Conservation (phyloP, 2,329 filamentous ascomycete species). For the Basipetospora chlamydospora region DNA sequence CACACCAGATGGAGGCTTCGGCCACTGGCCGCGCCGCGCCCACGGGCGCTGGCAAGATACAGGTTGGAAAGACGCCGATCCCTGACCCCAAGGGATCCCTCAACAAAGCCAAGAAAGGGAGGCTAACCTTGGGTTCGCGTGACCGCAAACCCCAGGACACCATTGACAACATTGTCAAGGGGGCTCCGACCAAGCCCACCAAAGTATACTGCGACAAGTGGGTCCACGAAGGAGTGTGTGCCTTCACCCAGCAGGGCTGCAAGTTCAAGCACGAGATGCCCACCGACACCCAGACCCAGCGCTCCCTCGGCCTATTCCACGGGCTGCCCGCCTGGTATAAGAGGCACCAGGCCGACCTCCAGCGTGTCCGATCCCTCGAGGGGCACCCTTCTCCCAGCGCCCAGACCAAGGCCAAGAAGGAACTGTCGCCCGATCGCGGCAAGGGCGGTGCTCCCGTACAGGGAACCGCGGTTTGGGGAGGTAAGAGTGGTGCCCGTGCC, state of each 20-base stretch:
- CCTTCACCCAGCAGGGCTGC: slow-evolving; percentile 75
- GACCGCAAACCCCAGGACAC: slow-evolving; percentile 18
- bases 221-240: slow-evolving; percentile 74
- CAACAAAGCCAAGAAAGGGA: too few species aligned
- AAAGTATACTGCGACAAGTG: slow-evolving; percentile 84
- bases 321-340: slow-evolving; percentile 48
- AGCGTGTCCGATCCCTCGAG: slow-evolving; percentile 8
- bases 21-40: too few species aligned
- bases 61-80: too few species aligned
- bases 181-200: slow-evolving; percentile 20
- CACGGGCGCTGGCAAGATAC: too few species aligned
- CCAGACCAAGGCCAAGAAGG: not conserved
- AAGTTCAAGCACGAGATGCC: slow-evolving; percentile 90
- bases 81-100: too few species aligned
- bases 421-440: too few species aligned
- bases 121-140: too few species aligned
- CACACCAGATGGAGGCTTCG: too few species aligned
- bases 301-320: slow-evolving; percentile 55
- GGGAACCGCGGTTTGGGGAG: too few species aligned
- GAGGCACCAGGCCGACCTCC: slow-evolving; percentile 33
- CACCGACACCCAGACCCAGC: slow-evolving; percentile 46
- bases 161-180: slow-evolving; percentile 19
- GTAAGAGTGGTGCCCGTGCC: too few species aligned
- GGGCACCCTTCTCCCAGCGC: not conserved
- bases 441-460: too few species aligned